Evolutionary conservation across 768 basidiomycete genomes (phyloP).

Genomic region (Xerocomus potaroensis): DNA sequence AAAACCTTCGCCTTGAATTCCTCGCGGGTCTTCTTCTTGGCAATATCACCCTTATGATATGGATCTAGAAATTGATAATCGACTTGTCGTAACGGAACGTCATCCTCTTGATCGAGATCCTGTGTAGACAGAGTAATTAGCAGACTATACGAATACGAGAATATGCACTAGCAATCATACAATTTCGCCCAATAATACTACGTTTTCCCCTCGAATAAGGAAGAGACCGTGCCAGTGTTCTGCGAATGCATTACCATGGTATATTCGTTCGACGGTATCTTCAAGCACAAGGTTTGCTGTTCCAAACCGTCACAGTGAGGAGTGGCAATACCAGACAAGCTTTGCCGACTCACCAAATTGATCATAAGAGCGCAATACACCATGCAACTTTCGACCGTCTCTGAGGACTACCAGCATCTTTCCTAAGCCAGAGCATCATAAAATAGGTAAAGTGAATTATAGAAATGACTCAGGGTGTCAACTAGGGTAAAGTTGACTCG

Average conservation of each 20-base stretch:
- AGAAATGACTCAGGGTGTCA: constrained; percentile 42
- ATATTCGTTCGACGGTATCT: constrained; percentile 92
- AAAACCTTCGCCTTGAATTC: constrained; percentile 79
- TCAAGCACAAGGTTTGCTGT: constrained; percentile 96
- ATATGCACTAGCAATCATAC: constrained; percentile 46
- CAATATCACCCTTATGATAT: constrained; percentile 69
- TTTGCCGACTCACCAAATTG: constrained; percentile 76
- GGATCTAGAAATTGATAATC: constrained; percentile 67
- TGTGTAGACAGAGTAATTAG: constrained; percentile 29
- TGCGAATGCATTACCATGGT: constrained; percentile 82
- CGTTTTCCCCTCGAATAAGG: constrained; percentile 97
- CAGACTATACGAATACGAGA: constrained; percentile 1
- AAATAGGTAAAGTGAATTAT: constrained; percentile 34
- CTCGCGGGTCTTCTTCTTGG: constrained; percentile 74
- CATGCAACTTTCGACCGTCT: constrained; percentile 95
- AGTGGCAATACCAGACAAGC: neutral
- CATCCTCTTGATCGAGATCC: constrained; percentile 93
- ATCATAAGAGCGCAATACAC: constrained; percentile 95
- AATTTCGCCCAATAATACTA: constrained; percentile 94
- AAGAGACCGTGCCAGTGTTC: constrained; percentile 87
- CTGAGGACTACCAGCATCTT: constrained; percentile 97
- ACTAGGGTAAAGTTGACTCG: constrained; percentile 44
- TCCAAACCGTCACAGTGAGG: constrained; percentile 3
- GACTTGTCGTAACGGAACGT: constrained; percentile 71
- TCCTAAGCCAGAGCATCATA: constrained; percentile 50